A percentile compares a stretch with the other conserved stretches of the same genome.
These are phyloP conservation scores for Naganishia cerealis DNA, from an alignment of 1,284 basidiomycete genomes.

Conservation along the genomic window DNA sequence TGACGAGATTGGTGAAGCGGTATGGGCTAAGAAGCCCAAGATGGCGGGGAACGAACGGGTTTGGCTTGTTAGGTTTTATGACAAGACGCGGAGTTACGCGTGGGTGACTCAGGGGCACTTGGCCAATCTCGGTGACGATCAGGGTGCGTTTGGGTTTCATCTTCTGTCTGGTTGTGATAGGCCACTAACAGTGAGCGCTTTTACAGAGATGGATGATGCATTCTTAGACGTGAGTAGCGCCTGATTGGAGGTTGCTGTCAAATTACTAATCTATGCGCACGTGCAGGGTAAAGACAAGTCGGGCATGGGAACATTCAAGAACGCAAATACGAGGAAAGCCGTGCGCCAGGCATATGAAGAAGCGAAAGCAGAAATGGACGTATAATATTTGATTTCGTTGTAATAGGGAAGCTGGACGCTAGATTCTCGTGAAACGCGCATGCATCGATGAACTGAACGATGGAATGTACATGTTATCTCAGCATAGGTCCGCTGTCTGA, in stretches of 20 bases:
- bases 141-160: slow-evolving; percentile 54
- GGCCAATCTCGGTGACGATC: slow-evolving; percentile 61
- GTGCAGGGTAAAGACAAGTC: slow-evolving; percentile 27
- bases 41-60: slow-evolving; percentile 35
- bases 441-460: neutral
- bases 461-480: neutral
- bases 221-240: slow-evolving; percentile 19
- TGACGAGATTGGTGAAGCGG: slow-evolving; percentile 58
- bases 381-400: slow-evolving; percentile 15
- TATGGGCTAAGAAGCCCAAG: slow-evolving; percentile 54
- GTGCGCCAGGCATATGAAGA: slow-evolving; percentile 25
- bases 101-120: slow-evolving; percentile 60
- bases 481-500: neutral
- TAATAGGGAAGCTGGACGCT: slow-evolving; percentile 1
- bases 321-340: slow-evolving; percentile 14
- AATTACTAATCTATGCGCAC: neutral
- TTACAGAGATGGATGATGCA: slow-evolving; percentile 12
- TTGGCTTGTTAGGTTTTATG: slow-evolving; percentile 68
- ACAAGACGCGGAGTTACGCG: slow-evolving; percentile 63
- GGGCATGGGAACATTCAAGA: slow-evolving; percentile 3
- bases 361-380: slow-evolving; percentile 26
- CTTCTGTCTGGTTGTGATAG: neutral
- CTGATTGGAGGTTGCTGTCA: neutral
- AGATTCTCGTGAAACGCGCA: neutral
- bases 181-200: neutral